phyloP scores from a whole-genome alignment of 768 basidiomycete genomes.

The Mycena epipterygia region DNA sequence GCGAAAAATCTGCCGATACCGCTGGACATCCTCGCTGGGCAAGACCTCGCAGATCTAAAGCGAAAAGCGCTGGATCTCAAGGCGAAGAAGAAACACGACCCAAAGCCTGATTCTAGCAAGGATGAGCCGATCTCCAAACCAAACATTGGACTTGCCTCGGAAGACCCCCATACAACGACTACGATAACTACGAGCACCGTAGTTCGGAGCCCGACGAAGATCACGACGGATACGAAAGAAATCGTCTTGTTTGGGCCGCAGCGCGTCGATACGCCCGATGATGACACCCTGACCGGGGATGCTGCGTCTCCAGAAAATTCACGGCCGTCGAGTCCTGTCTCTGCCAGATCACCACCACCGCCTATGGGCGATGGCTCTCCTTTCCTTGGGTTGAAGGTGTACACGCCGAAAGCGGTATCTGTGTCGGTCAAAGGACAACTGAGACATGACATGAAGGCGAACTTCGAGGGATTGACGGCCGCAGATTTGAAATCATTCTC shows the following conservation, averaged over 20 bases:
- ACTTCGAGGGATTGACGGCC: conserved; percentile 22
- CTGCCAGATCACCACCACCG: neutral
- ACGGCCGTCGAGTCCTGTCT: conserved; percentile 8
- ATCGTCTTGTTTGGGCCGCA: conserved; percentile 24
- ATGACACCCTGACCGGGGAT: neutral
- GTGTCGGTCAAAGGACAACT: conserved; percentile 40
- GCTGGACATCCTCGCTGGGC: conserved; percentile 26
- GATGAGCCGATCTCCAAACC: neutral
- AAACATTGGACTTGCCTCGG: neutral
- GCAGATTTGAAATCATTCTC: conserved; percentile 26
- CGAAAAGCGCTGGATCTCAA: conserved; percentile 24
- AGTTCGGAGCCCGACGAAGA: conserved; percentile 14
- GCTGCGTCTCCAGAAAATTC: neutral
- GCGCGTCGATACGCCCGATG: neutral
- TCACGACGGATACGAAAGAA: conserved; percentile 34
- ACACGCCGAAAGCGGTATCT: conserved; percentile 33
- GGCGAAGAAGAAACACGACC: neutral
- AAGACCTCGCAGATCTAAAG: conserved; percentile 23
- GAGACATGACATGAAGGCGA: conserved; percentile 33
- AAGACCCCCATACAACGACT: conserved; percentile 6
- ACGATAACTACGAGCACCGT: conserved; percentile 29
- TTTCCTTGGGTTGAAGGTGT: conserved; percentile 39
- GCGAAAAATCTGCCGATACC: conserved; percentile 25
- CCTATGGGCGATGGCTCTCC: conserved; percentile 23
- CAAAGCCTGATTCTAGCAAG: neutral